Evolutionary conservation across 331 rosid species (phyloP).

Genomic region (Acacia pycnantha): DNA sequence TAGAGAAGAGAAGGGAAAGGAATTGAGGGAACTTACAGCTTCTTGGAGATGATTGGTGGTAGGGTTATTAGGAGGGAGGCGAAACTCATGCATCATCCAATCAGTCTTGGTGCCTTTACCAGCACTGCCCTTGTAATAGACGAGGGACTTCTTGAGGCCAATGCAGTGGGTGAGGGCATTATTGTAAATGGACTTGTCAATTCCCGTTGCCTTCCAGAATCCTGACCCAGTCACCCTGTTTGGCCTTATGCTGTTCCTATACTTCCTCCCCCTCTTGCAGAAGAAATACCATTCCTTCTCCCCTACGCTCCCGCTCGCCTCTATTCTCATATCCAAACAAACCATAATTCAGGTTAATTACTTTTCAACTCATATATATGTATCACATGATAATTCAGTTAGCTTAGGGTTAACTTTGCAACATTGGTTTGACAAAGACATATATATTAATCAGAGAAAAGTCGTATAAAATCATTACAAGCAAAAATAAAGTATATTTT

Average conservation of each 20-base stretch:
- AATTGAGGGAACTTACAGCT: constrained; percentile 18
- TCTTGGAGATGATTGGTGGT: constrained; percentile 11
- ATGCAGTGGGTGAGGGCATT: constrained; percentile 41
- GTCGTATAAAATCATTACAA: no score
- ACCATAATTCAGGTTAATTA: not conserved
- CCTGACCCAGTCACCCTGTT: constrained; percentile 72
- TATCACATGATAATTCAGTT: no score
- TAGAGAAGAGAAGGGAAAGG: not conserved
- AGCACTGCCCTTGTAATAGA: constrained; percentile 75
- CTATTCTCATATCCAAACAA: constrained; percentile 12
- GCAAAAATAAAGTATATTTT: no score
- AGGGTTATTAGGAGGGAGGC: constrained; percentile 41
- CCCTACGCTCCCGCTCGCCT: constrained; percentile 40
- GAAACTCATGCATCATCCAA: constrained; percentile 94
- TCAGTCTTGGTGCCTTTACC: constrained; percentile 88
- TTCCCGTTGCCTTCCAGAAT: constrained; percentile 78
- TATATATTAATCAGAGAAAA: no score
- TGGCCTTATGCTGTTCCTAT: constrained; percentile 66
- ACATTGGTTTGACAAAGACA: no score
- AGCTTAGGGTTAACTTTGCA: no score
- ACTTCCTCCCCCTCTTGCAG: constrained; percentile 69
- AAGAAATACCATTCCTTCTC: constrained; percentile 68
- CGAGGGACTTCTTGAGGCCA: constrained; percentile 82
- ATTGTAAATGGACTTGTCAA: constrained; percentile 52
- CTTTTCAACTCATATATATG: not conserved